Evolutionary conservation across 75 land plant species (phyloP), one percentile per base, ranked within the genome.

Genomic region (Azolla pinnata): DNA sequence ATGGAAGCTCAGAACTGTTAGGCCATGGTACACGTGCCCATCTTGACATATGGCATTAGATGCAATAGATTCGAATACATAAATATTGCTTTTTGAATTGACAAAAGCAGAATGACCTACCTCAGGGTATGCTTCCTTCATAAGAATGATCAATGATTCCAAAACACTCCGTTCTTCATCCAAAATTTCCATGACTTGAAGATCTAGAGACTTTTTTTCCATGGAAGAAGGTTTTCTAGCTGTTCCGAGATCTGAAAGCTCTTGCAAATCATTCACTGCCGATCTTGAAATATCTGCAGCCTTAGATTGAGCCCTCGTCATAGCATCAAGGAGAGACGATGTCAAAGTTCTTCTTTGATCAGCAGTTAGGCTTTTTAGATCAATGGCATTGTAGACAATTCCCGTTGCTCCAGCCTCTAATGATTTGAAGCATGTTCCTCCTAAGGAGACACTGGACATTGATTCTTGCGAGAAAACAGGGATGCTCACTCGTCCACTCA

Each of bases 111-210:
- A n/a, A n/a, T n/a, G n/a, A n/a, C n/a, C 27, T 49, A 88, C 97
- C 93, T 81, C 68, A 59, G 97, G 95, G 42, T 89, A 75, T 67
- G 97, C 97, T 67, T 78, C 87, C 34, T 57, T 62, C 48, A 92
- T 61, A 42, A 79, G 58, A 45, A 75, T 48, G 54, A 88, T 70
- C 62, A 79, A 78, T 47, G 82, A 81, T 59, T 69, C 65, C 54
- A 92, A 67, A 30, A 92, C 28, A 0, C 9, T 12, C 44, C 74
- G 79, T 65, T 87, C 89, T 44, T 48, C 82, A 61, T 83, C 86
- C 56, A 85, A 57, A 29, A 92, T 57, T 42, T 71, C 29, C 69
- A 65, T 81, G 35, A 72, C 79, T 56, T 67, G 68, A 1, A 68
- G 70, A 28, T 77, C 83, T 35, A 51, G 10, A 7, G 62, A 44